Evolutionary conservation across 805 yeast genomes (phyloP).

Genomic region (Barnettozyma siamensis): DNA sequence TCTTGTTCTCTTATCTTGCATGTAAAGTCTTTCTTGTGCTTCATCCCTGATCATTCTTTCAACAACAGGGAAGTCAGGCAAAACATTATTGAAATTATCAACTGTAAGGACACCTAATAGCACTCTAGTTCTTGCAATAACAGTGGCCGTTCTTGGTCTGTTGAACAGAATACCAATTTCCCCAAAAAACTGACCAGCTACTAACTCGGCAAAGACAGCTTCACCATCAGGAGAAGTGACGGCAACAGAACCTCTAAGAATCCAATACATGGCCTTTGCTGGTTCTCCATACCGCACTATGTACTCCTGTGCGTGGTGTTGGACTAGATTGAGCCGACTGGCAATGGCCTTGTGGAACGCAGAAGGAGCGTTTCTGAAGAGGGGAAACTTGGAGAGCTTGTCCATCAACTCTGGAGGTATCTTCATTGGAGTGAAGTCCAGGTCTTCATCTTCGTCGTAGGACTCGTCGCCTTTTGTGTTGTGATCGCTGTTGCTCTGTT

Average conservation of each 20-base stretch:
- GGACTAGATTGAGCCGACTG: slow-evolving; percentile 50
- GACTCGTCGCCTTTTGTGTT: neutral
- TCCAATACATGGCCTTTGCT: slow-evolving; percentile 76
- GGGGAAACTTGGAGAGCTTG: slow-evolving; percentile 51
- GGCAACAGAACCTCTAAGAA: slow-evolving; percentile 67
- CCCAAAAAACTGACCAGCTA: slow-evolving; percentile 69
- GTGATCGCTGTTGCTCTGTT: neutral
- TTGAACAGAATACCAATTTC: slow-evolving; percentile 74
- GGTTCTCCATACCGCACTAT: slow-evolving; percentile 69
- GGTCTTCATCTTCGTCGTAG: slow-evolving; percentile 7
- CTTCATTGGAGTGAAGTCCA: neutral
- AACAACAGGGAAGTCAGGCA: slow-evolving; percentile 57
- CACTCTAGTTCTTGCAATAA: slow-evolving; percentile 62
- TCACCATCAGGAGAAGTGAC: slow-evolving; percentile 77
- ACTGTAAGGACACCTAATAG: slow-evolving; percentile 63
- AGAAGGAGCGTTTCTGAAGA: slow-evolving; percentile 62
- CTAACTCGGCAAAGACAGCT: slow-evolving; percentile 62
- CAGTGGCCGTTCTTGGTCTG: slow-evolving; percentile 76
- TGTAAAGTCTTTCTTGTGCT: slow-evolving; percentile 69
- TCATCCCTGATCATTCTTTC: slow-evolving; percentile 71
- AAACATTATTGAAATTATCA: slow-evolving; percentile 51
- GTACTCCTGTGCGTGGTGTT: slow-evolving; percentile 61
- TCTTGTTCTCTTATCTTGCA: slow-evolving; percentile 57
- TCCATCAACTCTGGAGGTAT: slow-evolving; percentile 53
- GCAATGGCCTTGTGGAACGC: slow-evolving; percentile 57